Base-by-base conservation (phyloP, 176 grass and related monocot genomes). In the Alloteropsis semialata region DNA sequence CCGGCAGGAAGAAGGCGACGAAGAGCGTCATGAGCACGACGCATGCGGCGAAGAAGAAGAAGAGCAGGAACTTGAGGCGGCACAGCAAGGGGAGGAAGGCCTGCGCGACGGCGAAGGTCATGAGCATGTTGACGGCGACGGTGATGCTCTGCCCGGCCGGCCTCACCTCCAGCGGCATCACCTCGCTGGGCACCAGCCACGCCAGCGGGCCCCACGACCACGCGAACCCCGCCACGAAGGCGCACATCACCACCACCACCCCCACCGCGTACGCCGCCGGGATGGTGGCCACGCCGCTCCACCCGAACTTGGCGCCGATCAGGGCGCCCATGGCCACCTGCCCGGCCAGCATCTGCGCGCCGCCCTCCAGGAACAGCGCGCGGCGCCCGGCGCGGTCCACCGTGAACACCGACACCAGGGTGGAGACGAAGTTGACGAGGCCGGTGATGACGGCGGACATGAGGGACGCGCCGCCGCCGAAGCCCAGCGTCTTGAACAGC, bases 151-250 rank as follows among this genome's bases (percentile, higher is more conserved):
- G 88, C 33, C 93, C 93, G 5, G 90, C 93, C 0, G 88, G 86
- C 8, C 88, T 67, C 69, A 87, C 89, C 84, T 92, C 93, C n/a
- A 96, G 77, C 8, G 93, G 90, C 80, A 96, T 89, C 44, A 96
- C 68, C 78, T 92, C 88, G 48, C 88, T 89, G 0, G 88, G 94
- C n/a, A 96, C 94, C 32, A 96, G 84, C 94, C 88, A 96, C 15
- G 83, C 87, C 9, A 96, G 90, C 5, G 90, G 93, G 10, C 93
- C 93, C 93, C 90, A 96, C 13, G 88, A 86, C 93, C 90, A 96
- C 0, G 88, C 90, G 83, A 90, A 96, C 3, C 76, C 93, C 2
- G 85, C 93, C 34, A 96, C 90, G 57, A 92, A 96, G 21, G 87
- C 17, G 80, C 92, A 94, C 50, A 75, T 75, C 11, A 74, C 70